Evolutionary conservation across 1,139 yeast species (phyloP).

Genomic region (Protomyces arabidopsidicola): DNA sequence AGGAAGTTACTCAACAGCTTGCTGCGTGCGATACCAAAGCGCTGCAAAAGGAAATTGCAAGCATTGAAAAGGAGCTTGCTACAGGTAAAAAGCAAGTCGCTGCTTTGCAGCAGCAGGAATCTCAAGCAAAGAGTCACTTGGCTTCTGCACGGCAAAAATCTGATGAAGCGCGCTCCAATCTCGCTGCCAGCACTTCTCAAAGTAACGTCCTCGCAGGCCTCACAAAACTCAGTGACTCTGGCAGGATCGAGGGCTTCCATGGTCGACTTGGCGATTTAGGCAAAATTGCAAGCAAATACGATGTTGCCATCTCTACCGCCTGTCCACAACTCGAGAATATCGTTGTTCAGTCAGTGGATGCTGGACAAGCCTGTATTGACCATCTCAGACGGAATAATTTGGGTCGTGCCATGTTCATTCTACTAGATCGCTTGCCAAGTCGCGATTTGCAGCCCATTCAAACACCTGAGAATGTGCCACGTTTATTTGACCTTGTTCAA

Average conservation of each 20-base stretch:
- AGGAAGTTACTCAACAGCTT: constrained; percentile 52
- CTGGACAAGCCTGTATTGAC: constrained; percentile 87
- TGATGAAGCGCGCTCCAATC: constrained; percentile 58
- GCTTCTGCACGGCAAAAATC: constrained; percentile 56
- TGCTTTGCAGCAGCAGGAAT: constrained; percentile 49
- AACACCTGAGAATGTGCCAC: constrained; percentile 72
- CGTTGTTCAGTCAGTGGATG: constrained; percentile 91
- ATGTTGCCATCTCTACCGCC: constrained; percentile 91
- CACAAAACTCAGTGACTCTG: constrained; percentile 65
- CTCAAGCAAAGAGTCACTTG: constrained; percentile 53
- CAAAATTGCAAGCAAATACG: constrained; percentile 77
- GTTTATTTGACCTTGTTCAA: constrained; percentile 76
- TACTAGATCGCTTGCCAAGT: constrained; percentile 66
- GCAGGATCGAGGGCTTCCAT: constrained; percentile 78
- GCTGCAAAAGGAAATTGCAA: constrained; percentile 1
- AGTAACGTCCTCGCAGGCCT: constrained; percentile 69
- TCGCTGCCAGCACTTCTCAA: constrained; percentile 59
- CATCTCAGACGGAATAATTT: constrained; percentile 75
- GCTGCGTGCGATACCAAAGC: constrained; percentile 48
- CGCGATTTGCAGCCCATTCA: constrained; percentile 57
- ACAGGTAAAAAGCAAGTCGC: constrained; percentile 26
- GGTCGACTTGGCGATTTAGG: constrained; percentile 81
- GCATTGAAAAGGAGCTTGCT: background rate
- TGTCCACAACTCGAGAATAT: constrained; percentile 86
- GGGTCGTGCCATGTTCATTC: constrained; percentile 85